Evolutionary conservation across 1,284 basidiomycete species (phyloP).

Genomic region (Anthracocystis panici-leucophaei): DNA sequence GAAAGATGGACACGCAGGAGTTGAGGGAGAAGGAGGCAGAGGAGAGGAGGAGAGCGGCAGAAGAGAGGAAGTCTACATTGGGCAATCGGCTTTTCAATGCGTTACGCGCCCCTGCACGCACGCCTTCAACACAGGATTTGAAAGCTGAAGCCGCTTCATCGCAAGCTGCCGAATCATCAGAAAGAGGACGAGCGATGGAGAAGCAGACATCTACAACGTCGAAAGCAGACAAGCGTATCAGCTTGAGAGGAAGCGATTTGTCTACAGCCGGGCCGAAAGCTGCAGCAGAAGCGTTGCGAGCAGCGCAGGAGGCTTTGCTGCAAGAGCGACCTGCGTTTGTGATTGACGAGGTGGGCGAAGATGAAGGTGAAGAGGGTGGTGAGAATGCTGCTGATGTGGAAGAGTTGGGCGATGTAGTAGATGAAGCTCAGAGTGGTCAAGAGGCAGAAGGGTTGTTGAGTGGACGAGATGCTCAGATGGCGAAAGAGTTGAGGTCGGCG

Average conservation of each 20-base stretch:
- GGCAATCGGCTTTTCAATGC: conserved; percentile 56
- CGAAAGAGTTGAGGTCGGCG: conserved; percentile 44
- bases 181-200: conserved; percentile 33
- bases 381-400: conserved; percentile 39
- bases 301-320: conserved; percentile 56
- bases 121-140: conserved; percentile 36
- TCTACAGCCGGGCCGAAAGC: conserved; percentile 54
- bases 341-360: conserved; percentile 60
- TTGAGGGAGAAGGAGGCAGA: conserved; percentile 53
- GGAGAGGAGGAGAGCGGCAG: conserved; percentile 32
- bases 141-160: conserved; percentile 16
- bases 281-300: conserved; percentile 56
- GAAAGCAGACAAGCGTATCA: conserved; percentile 39
- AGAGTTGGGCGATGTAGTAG: conserved; percentile 41
- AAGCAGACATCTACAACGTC: conserved; percentile 21
- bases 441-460: conserved; percentile 44
- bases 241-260: conserved; percentile 51
- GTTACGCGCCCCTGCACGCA: conserved; percentile 29
- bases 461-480: conserved; percentile 45
- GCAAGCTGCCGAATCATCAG: conserved; percentile 5
- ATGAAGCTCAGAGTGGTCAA: conserved; percentile 19
- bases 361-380: conserved; percentile 46
- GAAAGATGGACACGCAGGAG: conserved; percentile 54
- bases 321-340: conserved; percentile 61
- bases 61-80: conserved; percentile 40